Evolutionary conservation across 2,329 filamentous ascomycete genomes (phyloP).

Genomic region (Paecilomyces sp.): DNA sequence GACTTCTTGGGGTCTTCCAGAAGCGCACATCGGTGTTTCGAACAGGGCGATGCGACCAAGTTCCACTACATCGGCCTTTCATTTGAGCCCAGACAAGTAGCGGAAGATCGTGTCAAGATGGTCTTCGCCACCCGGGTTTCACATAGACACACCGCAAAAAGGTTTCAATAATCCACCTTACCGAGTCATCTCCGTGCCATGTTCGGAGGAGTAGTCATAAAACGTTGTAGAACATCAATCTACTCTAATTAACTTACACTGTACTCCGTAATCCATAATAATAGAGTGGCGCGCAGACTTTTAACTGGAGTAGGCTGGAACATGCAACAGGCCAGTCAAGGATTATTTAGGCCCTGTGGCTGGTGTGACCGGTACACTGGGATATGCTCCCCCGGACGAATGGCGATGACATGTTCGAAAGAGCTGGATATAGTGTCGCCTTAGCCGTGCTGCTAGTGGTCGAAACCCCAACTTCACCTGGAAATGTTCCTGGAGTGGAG

Average conservation of each 20-base stretch:
- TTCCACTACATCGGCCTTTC: neutral
- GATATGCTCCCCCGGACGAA: neutral
- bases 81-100: neutral
- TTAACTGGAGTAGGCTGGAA: neutral
- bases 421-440: neutral
- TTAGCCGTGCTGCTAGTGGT: neutral
- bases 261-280: neutral
- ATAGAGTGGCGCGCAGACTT: neutral
- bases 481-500: neutral
- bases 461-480: neutral
- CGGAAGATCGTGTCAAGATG: neutral
- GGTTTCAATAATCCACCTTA: neutral
- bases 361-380: neutral
- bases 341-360: neutral
- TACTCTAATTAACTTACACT: neutral
- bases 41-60: neutral
- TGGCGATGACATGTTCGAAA: neutral
- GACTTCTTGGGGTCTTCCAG: neutral
- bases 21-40: neutral
- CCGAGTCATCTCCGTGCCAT: neutral
- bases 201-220: neutral
- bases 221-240: neutral
- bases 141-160: neutral
- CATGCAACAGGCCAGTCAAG: neutral
- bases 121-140: neutral